Conservation (phyloP, 2,329 filamentous ascomycete genomes). For the Colletotrichum eleusines region DNA sequence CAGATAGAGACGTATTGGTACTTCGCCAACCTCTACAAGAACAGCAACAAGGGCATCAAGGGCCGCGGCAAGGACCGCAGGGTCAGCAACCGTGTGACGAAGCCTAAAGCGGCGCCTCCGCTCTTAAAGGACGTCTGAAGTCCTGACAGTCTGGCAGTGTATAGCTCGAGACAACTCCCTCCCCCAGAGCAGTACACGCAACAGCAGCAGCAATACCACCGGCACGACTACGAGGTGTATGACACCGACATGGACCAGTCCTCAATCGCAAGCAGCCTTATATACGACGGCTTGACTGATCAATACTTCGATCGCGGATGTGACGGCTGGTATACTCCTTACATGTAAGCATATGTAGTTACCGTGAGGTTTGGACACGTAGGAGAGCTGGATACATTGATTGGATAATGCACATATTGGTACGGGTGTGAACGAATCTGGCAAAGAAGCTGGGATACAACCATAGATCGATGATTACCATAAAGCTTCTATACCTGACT, state of each 20-base stretch:
- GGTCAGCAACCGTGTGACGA: conserved; percentile 56
- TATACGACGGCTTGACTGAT: conserved; percentile 28
- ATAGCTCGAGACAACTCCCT: conserved; percentile 36
- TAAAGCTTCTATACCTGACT: too few relatives aligned
- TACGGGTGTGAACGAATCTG: too few relatives aligned
- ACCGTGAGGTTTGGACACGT: too few relatives aligned
- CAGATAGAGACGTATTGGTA: conserved; percentile 87
- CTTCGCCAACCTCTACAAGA: conserved; percentile 91
- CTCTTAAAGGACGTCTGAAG: conserved; percentile 38
- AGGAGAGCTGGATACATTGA: too few relatives aligned
- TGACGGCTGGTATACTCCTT: too few relatives aligned
- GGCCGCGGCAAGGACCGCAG: conserved; percentile 88
- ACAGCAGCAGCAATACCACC: conserved; percentile 26
- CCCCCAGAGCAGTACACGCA: conserved; percentile 40
- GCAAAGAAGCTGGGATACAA: too few relatives aligned
- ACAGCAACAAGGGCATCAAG: conserved; percentile 98
- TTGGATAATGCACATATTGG: too few relatives aligned
- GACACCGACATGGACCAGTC: conserved; percentile 41
- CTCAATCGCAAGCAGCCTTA: conserved; percentile 39
- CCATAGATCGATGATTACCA: too few relatives aligned
- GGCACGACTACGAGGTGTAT: conserved; percentile 37
- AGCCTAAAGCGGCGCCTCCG: conserved; percentile 43
- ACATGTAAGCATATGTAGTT: too few relatives aligned
- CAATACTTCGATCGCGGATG: too few relatives aligned
- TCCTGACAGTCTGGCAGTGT: conserved; percentile 32